A percentile compares a stretch with the other conserved stretches of the same genome.
phyloP scores from a whole-genome alignment of 2,329 filamentous ascomycete species.

The Botrytis medusae region DNA sequence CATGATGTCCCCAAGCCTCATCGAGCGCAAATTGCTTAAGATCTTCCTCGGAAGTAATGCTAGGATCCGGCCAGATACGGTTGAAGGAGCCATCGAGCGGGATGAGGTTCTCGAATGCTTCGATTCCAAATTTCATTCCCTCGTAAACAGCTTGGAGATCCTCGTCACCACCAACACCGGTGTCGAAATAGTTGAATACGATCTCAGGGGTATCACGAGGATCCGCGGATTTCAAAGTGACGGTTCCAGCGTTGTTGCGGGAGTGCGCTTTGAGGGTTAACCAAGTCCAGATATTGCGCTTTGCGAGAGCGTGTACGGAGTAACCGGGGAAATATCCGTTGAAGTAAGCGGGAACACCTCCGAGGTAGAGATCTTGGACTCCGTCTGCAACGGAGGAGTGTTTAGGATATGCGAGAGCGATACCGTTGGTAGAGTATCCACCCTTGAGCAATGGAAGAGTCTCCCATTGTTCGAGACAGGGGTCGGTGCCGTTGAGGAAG shows the following conservation, averaged over 20 bases:
- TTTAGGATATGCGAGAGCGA: constrained; percentile 38
- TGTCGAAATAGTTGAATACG: constrained; percentile 57
- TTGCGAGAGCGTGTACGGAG: constrained; percentile 45
- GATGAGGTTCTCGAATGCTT: constrained; percentile 44
- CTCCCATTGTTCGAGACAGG: constrained; percentile 41
- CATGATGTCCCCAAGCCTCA: constrained; percentile 58
- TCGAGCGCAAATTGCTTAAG: constrained; percentile 51
- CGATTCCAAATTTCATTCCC: constrained; percentile 22
- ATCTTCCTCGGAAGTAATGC: constrained; percentile 38
- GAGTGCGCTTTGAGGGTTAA: constrained; percentile 55
- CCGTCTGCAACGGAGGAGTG: constrained; percentile 13
- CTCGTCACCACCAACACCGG: constrained; percentile 15
- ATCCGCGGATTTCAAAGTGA: constrained; percentile 59
- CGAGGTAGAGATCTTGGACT: constrained; percentile 27
- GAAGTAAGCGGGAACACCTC: constrained; percentile 26
- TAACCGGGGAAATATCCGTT: constrained; percentile 40
- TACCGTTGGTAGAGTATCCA: constrained; percentile 50
- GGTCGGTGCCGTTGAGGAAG: constrained; percentile 39
- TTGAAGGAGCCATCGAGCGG: constrained; percentile 44
- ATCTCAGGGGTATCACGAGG: constrained; percentile 65
- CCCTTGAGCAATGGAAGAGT: constrained; percentile 19
- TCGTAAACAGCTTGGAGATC: constrained; percentile 28
- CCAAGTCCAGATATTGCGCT: constrained; percentile 29
- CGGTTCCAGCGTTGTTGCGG: constrained; percentile 59
- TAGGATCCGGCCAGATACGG: constrained; percentile 46